Evolutionary conservation across 2,329 filamentous ascomycete genomes (phyloP).

Genomic region (Metarhizium album): DNA sequence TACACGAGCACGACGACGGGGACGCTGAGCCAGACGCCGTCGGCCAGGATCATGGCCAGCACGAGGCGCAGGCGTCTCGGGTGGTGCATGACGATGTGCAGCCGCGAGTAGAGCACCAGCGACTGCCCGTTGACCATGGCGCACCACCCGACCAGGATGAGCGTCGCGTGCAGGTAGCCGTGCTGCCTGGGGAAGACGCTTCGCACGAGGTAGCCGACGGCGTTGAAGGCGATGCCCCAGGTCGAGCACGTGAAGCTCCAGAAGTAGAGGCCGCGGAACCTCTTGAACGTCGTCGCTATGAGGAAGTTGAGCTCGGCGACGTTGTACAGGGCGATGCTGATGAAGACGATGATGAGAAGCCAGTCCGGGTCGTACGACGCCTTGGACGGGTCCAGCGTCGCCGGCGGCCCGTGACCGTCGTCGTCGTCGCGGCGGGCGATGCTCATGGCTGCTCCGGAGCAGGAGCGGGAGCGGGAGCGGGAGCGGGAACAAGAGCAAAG

Average conservation of each 20-base stretch:
- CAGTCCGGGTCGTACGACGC: neutral
- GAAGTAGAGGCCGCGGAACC: constrained; percentile 19
- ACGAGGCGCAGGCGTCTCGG: constrained; percentile 35
- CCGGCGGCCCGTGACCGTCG: neutral
- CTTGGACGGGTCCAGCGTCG: no score
- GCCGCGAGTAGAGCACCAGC: constrained; percentile 49
- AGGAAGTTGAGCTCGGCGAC: constrained; percentile 18
- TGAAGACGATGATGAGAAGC: constrained; percentile 12
- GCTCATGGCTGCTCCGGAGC: neutral
- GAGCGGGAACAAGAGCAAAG: no score
- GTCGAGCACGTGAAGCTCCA: constrained; percentile 21
- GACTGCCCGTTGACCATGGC: constrained; percentile 50
- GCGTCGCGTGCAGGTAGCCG: constrained; percentile 13
- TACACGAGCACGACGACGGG: constrained; percentile 45
- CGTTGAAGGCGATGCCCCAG: constrained; percentile 19
- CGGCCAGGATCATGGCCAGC: constrained; percentile 45
- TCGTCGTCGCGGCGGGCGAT: neutral
- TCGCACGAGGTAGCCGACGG: constrained; percentile 35
- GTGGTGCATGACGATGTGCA: constrained; percentile 48
- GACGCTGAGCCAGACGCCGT: constrained; percentile 41
- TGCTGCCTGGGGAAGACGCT: constrained; percentile 10
- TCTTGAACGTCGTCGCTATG: constrained; percentile 17
- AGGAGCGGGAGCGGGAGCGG: neutral
- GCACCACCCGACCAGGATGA: constrained; percentile 22
- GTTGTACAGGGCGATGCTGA: constrained; percentile 17